A percentile compares a stretch with the other conserved stretches of the same genome.
Evolutionary conservation across 805 yeast species (phyloP).

Genomic region (Lipomyces sp.): DNA sequence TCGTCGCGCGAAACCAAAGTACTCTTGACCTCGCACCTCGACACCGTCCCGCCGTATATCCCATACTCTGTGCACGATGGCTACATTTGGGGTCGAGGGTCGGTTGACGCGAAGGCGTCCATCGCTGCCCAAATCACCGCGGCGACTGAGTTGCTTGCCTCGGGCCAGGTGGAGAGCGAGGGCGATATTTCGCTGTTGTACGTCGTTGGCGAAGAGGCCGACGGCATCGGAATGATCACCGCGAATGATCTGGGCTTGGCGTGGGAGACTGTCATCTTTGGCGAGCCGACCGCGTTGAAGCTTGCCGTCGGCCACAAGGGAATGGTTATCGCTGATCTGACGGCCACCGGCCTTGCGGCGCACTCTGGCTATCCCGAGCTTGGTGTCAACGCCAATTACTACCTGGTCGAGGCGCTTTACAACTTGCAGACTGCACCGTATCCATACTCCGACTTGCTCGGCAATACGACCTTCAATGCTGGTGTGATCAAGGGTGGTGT

Average conservation of each 20-base stretch:
- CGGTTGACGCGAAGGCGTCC: constrained; percentile 69
- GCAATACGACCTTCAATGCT: constrained; percentile 59
- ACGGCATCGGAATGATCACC: constrained; percentile 58
- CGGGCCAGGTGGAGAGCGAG: constrained; percentile 40
- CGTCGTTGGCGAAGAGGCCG: constrained; percentile 71
- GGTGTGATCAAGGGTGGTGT: constrained; percentile 60
- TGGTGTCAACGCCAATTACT: constrained; percentile 61
- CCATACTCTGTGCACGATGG: constrained; percentile 49
- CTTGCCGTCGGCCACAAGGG: constrained; percentile 65
- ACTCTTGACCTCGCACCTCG: constrained; percentile 61
- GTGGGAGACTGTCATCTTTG: constrained; percentile 65
- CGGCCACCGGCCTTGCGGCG: constrained; percentile 23
- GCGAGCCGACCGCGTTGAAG: constrained; percentile 71
- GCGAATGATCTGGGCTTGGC: constrained; percentile 44
- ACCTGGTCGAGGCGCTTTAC: constrained; percentile 50
- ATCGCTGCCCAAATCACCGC: constrained; percentile 62
- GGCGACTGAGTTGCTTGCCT: constrained; percentile 45
- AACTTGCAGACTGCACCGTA: constrained; percentile 45
- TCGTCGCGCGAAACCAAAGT: constrained; percentile 46
- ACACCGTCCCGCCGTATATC: constrained; percentile 67
- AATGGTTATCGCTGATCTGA: constrained; percentile 16
- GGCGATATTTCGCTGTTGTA: constrained; percentile 59
- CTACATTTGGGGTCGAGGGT: constrained; percentile 61
- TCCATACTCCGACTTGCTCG: constrained; percentile 54
- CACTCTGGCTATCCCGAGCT: constrained; percentile 71